A percentile compares a stretch with the other conserved stretches of the same genome.
Conservation (phyloP, 2,329 filamentous ascomycete genomes). For the Phyllosticta citrichinensis region DNA sequence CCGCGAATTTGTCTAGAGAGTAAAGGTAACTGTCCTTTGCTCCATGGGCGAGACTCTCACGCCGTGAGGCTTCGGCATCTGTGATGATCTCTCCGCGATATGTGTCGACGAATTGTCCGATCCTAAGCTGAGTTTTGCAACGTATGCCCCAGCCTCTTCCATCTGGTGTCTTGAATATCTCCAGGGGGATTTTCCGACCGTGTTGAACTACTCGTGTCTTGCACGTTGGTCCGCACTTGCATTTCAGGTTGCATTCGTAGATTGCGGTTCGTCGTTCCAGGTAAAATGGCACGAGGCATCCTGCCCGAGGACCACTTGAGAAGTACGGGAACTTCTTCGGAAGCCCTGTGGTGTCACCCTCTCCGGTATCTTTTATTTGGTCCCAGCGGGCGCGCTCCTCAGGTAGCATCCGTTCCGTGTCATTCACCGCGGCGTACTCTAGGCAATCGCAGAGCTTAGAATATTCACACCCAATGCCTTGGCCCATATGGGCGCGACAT, state of each 20-base stretch:
- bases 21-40: slow-evolving; percentile 71
- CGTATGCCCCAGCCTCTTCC: slow-evolving; percentile 72
- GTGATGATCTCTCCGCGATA: slow-evolving; percentile 57
- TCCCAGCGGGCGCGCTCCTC: slow-evolving; percentile 9
- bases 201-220: slow-evolving; percentile 69
- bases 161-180: slow-evolving; percentile 61
- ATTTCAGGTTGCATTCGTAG: slow-evolving; percentile 70
- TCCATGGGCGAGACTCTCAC: slow-evolving; percentile 39
- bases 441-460: slow-evolving; percentile 55
- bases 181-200: slow-evolving; percentile 58
- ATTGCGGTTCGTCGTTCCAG: slow-evolving; percentile 43
- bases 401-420: slow-evolving; percentile 15
- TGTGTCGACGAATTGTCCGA: slow-evolving; percentile 69
- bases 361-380: slow-evolving; percentile 13
- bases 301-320: slow-evolving; percentile 20
- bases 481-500: slow-evolving; percentile 49
- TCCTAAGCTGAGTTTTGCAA: slow-evolving; percentile 52
- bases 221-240: slow-evolving; percentile 54
- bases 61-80: slow-evolving; percentile 49
- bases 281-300: slow-evolving; percentile 32
- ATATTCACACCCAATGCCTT: slow-evolving; percentile 51
- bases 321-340: slow-evolving; percentile 55
- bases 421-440: slow-evolving; percentile 46
- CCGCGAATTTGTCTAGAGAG: slow-evolving; percentile 68
- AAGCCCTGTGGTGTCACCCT: slow-evolving; percentile 24